Conservation (phyloP, 495 filamentous ascomycete genomes). For the Aspergillus carlsbadensis region DNA sequence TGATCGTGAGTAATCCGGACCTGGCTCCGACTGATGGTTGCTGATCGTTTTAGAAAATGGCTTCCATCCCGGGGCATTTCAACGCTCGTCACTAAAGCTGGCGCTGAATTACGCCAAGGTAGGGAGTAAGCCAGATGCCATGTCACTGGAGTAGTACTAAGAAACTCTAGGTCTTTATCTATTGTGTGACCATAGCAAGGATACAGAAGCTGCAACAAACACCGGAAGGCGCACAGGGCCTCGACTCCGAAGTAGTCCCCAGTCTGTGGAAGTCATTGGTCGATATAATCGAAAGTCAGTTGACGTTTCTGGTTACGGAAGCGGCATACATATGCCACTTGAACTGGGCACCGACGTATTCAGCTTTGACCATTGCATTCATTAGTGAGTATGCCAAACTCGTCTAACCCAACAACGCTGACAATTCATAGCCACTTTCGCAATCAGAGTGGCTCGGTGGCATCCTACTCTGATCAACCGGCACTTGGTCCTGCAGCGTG, state of each 20-base stretch:
- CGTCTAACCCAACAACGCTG: neutral
- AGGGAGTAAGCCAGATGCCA: no score
- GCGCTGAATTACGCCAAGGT: conserved; percentile 39
- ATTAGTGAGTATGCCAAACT: conserved; percentile 33
- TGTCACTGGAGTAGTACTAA: neutral
- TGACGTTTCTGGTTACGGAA: conserved; percentile 37
- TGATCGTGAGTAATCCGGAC: conserved; percentile 25
- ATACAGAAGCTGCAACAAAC: conserved; percentile 40
- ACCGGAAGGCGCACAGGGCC: conserved; percentile 24
- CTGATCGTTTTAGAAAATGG: conserved; percentile 30
- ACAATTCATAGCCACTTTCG: conserved; percentile 35
- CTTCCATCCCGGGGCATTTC: conserved; percentile 42
- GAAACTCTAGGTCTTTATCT: conserved; percentile 27
- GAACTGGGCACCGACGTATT: conserved; percentile 42
- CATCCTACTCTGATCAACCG: conserved; percentile 40
- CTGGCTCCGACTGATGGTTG: neutral
- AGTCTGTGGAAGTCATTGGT: conserved; percentile 40
- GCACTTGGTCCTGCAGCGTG: conserved; percentile 34
- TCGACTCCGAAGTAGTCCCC: conserved; percentile 27
- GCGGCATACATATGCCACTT: conserved; percentile 40
- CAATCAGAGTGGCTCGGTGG: conserved; percentile 42
- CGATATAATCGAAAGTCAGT: conserved; percentile 38
- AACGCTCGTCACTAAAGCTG: conserved; percentile 40
- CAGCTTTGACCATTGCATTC: conserved; percentile 42
- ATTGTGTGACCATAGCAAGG: conserved; percentile 38